Percentiles rank a stretch among this genome's conserved stretches.
These are phyloP conservation scores for Saccharomyces paradoxus DNA, from an alignment of 805 yeast species.

Conservation along the genomic window DNA sequence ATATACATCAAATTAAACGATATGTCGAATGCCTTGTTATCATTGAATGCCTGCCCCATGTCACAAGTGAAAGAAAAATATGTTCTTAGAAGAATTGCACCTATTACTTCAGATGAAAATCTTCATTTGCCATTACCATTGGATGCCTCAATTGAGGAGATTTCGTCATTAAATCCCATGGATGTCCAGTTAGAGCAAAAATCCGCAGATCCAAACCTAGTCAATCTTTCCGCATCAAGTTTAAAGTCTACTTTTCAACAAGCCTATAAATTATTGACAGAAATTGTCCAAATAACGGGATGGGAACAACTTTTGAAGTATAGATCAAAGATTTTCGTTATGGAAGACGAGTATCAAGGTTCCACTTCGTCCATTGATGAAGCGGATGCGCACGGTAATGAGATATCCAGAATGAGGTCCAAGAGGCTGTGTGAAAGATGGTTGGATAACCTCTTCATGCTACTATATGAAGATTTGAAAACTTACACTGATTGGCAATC, in stretches of 20 bases:
- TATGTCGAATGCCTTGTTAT: conserved; percentile 58
- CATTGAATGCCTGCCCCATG: conserved; percentile 74
- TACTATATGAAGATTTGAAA: conserved; percentile 62
- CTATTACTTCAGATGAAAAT: conserved; percentile 23
- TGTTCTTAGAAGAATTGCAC: conserved; percentile 48
- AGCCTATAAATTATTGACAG: conserved; percentile 52
- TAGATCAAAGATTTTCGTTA: conserved; percentile 55
- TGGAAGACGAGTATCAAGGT: conserved; percentile 45
- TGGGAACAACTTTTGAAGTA: conserved; percentile 57
- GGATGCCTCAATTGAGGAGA: conserved; percentile 61
- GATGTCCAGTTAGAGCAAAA: conserved; percentile 56
- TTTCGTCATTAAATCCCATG: conserved; percentile 51
- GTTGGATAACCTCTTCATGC: conserved; percentile 63
- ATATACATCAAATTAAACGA: conserved; percentile 53
- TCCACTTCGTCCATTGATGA: conserved; percentile 4
- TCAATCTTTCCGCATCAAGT: conserved; percentile 57
- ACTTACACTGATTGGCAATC: conserved; percentile 88
- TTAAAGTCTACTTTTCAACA: conserved; percentile 46
- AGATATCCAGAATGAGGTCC: conserved; percentile 37
- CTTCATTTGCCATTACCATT: conserved; percentile 65
- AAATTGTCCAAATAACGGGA: conserved; percentile 53
- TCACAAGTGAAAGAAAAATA: conserved; percentile 52
- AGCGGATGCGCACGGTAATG: conserved; percentile 1
- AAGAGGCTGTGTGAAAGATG: conserved; percentile 64
- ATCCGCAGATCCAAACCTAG: conserved; percentile 49